phyloP scores from a whole-genome alignment of 2,329 filamentous ascomycete genomes.

The Xylariaceae sp. region DNA sequence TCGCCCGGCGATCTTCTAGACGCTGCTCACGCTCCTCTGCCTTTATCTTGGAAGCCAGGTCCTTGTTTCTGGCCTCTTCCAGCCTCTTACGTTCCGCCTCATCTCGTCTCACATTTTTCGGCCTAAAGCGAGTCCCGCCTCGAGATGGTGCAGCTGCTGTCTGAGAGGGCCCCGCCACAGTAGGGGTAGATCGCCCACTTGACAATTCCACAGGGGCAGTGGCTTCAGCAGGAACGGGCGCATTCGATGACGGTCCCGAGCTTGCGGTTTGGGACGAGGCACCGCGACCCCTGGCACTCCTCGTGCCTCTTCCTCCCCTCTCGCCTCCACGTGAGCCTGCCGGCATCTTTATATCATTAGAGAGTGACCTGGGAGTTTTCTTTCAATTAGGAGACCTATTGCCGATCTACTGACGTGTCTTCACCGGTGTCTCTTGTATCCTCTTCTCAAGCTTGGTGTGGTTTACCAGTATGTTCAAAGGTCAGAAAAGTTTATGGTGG shows the following conservation, averaged over 20 bases:
- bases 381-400: background rate
- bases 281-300: conserved; percentile 18
- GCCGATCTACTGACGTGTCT: background rate
- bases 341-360: conserved; percentile 22
- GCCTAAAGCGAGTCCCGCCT: conserved; percentile 39
- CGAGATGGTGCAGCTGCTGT: conserved; percentile 34
- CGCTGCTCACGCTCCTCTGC: conserved; percentile 29
- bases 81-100: conserved; percentile 44
- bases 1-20: conserved; percentile 32
- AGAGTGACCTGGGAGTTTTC: background rate
- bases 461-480: conserved; percentile 7
- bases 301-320: conserved; percentile 16
- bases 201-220: conserved; percentile 5
- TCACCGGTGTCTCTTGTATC: background rate
- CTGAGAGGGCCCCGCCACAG: conserved; percentile 23
- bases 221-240: conserved; percentile 9
- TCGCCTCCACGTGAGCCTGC: conserved; percentile 19
- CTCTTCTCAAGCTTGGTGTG: background rate
- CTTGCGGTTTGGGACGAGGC: conserved; percentile 11
- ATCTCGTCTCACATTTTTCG: conserved; percentile 45
- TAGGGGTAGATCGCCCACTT: conserved; percentile 10
- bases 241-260: conserved; percentile 12
- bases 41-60: conserved; percentile 28
- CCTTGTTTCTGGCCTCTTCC: conserved; percentile 33
- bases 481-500: conserved; percentile 29